These are phyloP conservation scores for Albophoma yamanashiensis DNA, from an alignment of 2,329 filamentous ascomycete species.

Conservation along the genomic window DNA sequence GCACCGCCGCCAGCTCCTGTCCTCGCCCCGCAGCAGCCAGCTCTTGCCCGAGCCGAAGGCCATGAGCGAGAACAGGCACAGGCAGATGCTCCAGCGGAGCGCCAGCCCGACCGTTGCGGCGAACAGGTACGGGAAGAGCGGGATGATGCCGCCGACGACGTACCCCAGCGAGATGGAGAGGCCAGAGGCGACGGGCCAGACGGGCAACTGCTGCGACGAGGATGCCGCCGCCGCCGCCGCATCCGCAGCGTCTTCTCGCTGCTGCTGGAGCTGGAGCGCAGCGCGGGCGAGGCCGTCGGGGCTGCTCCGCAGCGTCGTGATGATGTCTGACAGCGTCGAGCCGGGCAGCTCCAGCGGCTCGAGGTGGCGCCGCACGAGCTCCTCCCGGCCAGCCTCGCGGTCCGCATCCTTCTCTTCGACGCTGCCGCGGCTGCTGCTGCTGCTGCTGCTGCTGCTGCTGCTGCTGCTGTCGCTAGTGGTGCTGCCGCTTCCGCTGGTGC, in stretches of 20 bases:
- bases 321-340: conserved; percentile 10
- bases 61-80: conserved; percentile 45
- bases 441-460: conserved; percentile 1
- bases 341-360: conserved; percentile 17
- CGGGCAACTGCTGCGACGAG: conserved; percentile 9
- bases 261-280: conserved; percentile 8
- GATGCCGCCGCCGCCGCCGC: neutral
- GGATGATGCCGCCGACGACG: conserved; percentile 50
- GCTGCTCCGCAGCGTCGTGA: conserved; percentile 12
- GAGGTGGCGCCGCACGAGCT: conserved; percentile 19
- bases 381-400: conserved; percentile 6
- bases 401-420: conserved; percentile 7
- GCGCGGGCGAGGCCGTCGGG: conserved; percentile 20
- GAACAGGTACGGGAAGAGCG: conserved; percentile 52
- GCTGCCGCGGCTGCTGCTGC: neutral
- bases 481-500: neutral
- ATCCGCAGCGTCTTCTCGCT: neutral
- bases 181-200: conserved; percentile 36
- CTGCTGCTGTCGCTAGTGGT: too few relatives aligned
- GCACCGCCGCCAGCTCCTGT: conserved; percentile 8
- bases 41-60: conserved; percentile 47
- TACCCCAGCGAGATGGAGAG: conserved; percentile 52
- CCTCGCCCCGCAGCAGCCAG: conserved; percentile 19
- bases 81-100: conserved; percentile 40
- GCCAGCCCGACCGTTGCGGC: conserved; percentile 23